Conservation (phyloP, 768 basidiomycete genomes). For the Russula brevipes region DNA sequence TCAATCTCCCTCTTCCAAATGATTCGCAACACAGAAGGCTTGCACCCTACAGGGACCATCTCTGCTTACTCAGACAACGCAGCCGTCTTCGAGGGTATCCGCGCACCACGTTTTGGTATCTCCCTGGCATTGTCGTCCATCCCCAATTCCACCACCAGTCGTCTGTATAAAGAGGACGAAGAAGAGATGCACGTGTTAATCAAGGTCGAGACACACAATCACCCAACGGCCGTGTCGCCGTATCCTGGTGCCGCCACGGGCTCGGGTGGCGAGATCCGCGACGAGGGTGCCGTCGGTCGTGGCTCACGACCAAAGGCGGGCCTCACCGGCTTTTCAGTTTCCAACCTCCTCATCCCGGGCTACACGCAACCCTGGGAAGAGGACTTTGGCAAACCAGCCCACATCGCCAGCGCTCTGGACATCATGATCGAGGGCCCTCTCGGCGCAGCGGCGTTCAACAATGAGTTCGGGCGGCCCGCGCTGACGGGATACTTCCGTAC, state of each 20-base stretch:
- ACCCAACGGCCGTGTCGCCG: conserved; percentile 97
- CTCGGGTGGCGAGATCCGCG: conserved; percentile 96
- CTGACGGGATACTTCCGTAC: conserved; percentile 94
- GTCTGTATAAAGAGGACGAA: conserved; percentile 48
- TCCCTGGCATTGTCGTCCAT: conserved; percentile 28
- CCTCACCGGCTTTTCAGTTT: conserved; percentile 86
- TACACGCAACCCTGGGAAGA: conserved; percentile 94
- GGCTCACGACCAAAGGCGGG: conserved; percentile 98
- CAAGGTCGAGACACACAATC: conserved; percentile 99
- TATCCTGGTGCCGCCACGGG: conserved; percentile 99
- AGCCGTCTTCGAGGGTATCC: conserved; percentile 80
- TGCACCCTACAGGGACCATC: conserved; percentile 72
- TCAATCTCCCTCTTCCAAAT: conserved; percentile 86
- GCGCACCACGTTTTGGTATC: conserved; percentile 69
- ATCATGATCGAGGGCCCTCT: conserved; percentile 98
- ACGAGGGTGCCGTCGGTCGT: conserved; percentile 93
- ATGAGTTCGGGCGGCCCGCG: conserved; percentile 95
- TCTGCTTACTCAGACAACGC: conserved; percentile 99
- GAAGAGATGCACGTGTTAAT: conserved; percentile 86
- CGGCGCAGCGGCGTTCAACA: conserved; percentile 94
- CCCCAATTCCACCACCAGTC: conserved; percentile 23
- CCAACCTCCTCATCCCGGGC: conserved; percentile 88
- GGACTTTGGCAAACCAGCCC: conserved; percentile 82
- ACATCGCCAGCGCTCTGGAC: conserved; percentile 89
- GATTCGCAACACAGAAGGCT: conserved; percentile 92